Conservation (phyloP, 2,329 filamentous ascomycete species). For the Fusarium compactum region DNA sequence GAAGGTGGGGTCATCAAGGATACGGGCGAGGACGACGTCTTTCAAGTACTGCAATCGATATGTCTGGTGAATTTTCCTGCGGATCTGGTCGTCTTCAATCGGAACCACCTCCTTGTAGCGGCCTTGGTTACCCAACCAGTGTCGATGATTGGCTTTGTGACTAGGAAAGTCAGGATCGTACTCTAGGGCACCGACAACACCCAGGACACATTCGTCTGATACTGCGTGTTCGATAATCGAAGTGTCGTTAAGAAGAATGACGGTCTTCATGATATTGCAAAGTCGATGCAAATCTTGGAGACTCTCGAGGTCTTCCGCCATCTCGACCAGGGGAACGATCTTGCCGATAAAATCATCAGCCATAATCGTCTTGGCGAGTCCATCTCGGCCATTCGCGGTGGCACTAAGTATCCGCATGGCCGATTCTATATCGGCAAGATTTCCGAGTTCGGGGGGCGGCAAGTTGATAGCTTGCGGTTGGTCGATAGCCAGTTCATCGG, state of each 20-base stretch:
- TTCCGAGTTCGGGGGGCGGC: slow-evolving; percentile 82
- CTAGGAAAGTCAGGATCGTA: slow-evolving; percentile 98
- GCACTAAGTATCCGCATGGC: slow-evolving; percentile 83
- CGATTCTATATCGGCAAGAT: slow-evolving; percentile 85
- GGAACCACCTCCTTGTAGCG: slow-evolving; percentile 96
- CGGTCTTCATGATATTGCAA: slow-evolving; percentile 97
- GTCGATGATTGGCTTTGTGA: slow-evolving; percentile 96
- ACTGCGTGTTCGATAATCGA: slow-evolving; percentile 95
- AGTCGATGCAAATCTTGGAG: slow-evolving; percentile 87
- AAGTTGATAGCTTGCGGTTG: slow-evolving; percentile 77
- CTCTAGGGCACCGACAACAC: slow-evolving; percentile 94
- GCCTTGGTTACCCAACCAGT: slow-evolving; percentile 88
- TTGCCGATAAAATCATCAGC: slow-evolving; percentile 88
- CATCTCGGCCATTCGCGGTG: slow-evolving; percentile 82
- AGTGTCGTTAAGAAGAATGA: slow-evolving; percentile 95
- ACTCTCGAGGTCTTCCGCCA: slow-evolving; percentile 92
- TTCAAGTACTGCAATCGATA: slow-evolving; percentile 97
- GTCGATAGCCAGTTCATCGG: slow-evolving; percentile 86
- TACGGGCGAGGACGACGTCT: slow-evolving; percentile 96
- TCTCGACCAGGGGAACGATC: slow-evolving; percentile 84
- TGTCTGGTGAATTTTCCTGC: slow-evolving; percentile 94
- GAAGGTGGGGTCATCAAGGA: slow-evolving; percentile 97
- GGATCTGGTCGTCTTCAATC: slow-evolving; percentile 84
- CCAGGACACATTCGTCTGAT: slow-evolving; percentile 87
- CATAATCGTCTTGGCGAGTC: slow-evolving; percentile 87